Base-by-base conservation (phyloP, 345 rosid genomes). In the Fremontodendron californicum region DNA sequence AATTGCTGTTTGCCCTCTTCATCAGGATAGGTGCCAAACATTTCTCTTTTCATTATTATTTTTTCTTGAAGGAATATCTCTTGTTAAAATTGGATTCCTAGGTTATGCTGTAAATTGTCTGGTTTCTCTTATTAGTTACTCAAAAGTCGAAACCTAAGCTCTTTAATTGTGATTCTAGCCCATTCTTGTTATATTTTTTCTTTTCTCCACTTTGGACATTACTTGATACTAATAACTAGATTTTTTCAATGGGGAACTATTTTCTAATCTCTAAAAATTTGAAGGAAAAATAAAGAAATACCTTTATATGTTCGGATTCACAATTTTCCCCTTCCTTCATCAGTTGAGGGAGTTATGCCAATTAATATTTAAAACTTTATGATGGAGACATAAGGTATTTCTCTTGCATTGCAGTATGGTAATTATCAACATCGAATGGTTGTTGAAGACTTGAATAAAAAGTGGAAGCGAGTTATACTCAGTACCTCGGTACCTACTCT, bases 381-480 rank as follows among this genome's bases (percentile, higher is more conserved):
- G 23, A 40, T 62, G 51, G 37, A 65, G 19, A 57, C 25, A 37
- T 63, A 48, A 76, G 48, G 62, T 48, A 45, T 39, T 16, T 60
- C 55, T n/a, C 31, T 39, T 58, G 2, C 62, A 15, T 75, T 82
- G 73, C 88, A 96, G 99, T 91, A 96, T 70, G 87, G 89, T 78
- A 87, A 82, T 78, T 79, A 93, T 85, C 94, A 91, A 81, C 93
- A 88, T 33, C 88, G 71, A 63, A 52, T 83, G 51, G 88, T 87
- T 75, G 92, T 85, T 23, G 97, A 93, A 84, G 99, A 96, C 86
- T 85, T 96, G 71, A 90, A 93, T 73, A 92, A 78, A 80, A 92
- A 87, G 76, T 96, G 99, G 99, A 89, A 84, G 82, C 93, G 86
- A 83, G 80, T 86, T 77, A 58, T 87, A 71, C 81, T 91, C 69